Base-by-base conservation (phyloP, 108 stramenopile species). In the Pseudonitzschia multiseries region DNA sequence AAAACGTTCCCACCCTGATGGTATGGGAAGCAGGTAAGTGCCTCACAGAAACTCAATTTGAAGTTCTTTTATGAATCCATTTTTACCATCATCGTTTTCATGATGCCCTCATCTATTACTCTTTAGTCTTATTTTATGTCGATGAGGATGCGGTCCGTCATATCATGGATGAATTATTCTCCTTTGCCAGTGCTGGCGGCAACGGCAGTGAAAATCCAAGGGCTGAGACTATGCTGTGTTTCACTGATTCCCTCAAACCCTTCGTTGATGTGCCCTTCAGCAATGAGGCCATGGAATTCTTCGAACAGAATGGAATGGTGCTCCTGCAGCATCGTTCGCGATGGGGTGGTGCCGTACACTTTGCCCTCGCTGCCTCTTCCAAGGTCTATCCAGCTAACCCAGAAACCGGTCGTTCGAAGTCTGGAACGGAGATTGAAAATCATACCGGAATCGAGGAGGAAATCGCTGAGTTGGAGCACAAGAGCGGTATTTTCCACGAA, bases 341-440 rank as follows among this genome's bases (percentile, higher is more conserved):
- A 2, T 78, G 77, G 77, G 77, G 77, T 12, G 77, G 77, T 27
- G 77, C 77, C 46, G 77, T 78, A 12, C 77, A 78, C 42, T 78
- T 73, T 27, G 71, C 71, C 21, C 43, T 75, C 8, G 67, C 74
- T 5, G 36, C 46, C 46, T 48, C 46, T 36, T 36, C 36, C 36
- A 36, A 36, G 18, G 46, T 18, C 46, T 14, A 5, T 18, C 46
- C 14, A 48, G 46, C 46, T 10, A 18, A 48, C 17, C 46, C 46
- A 14, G 18, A 48, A 48, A 48, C 14, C 14, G 18, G 17, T 48
- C 1, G 14, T 48, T 48, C 46, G 18, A 48, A 48, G 1, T 48
- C 46, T 48, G 46, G 18, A 18, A 48, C 14, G 17, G 46, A 48
- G 46, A 18, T 48, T 48, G 18, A 48, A 48, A 10, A 18, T 48